Evolutionary conservation across 768 basidiomycete genomes (phyloP), one percentile per base, ranked within the genome.

Genomic region (Pleurotus citrinopileatus): DNA sequence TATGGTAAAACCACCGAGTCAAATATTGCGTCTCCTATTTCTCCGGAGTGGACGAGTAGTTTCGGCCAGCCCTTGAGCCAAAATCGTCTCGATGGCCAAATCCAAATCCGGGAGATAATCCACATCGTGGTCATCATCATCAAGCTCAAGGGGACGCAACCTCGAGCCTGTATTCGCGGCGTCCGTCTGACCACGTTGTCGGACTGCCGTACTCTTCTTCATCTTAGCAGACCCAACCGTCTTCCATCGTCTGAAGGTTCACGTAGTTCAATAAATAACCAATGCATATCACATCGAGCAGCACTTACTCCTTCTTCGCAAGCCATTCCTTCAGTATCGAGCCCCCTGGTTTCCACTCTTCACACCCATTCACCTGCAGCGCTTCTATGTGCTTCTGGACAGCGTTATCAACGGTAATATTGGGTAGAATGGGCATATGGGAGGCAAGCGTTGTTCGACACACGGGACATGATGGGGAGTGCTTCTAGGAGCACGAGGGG

Each of bases 361-460:
- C 66, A 23, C 70, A 62, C 20, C 82, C 81, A 52, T 64, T 77
- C 20, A 59, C 57, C 26, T 62, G 73, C 2, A 78, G 68, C 12
- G 81, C 73, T 15, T 73, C 68, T n/a, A 89, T 66, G 59, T 89
- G 79, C 60, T 76, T 81, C 55, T 80, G 81, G 2, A 90, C 79
- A 15, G 75, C 66, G 58, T 73, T 81, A 61, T 90, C 86, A 58
- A 85, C 68, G 1, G 76, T 63, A 61, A 83, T 79, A 63, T 89
- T 89, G 0, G 86, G 83, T 58, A 87, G 75, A 66, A 90, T 73
- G 1, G 84, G 78, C 8, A 59, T 67, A 6, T 59, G 56, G 12
- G 42, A 53, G 2, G 69, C 63, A 32, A 89, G 65, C 29, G 54
- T 62, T 22, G 79, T 67, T 23, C 88, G 83, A 61, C 88, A 90